Base-by-base conservation (phyloP, 495 filamentous ascomycete genomes). In the Pyronema domesticum region DNA sequence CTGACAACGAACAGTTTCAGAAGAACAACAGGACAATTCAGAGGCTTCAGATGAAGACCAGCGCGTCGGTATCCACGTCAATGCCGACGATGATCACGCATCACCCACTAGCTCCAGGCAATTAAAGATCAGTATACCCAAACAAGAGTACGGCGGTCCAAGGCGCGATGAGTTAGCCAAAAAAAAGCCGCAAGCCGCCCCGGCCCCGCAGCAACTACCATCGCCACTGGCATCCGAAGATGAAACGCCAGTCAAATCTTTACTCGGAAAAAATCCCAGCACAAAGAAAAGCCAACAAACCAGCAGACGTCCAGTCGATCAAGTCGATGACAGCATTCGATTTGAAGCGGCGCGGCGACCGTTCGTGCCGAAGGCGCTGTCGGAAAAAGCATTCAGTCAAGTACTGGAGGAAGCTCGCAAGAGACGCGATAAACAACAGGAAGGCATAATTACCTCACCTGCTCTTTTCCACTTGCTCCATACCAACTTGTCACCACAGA, bases 151-250 rank as follows among this genome's bases (percentile, higher is more conserved):
- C 39, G 47, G 47, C 13, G 17, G 13, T 36, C 19, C 10, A 23
- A 36, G 47, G 19, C 47, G 13, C 10, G 47, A 50, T 50, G 47
- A 35, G 19, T 8, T 36, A 36, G 34, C 47, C 34, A 50, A 11
- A 50, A 50, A 50, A 34, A 50, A 50, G 39, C 15, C 15, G 11
- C 39, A 42, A 50, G 7, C 45, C n/a, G 7, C 45, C n/a, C 46
- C 58, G 35, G 46, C 60, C n/a, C 50, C 60, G 3, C 61, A 63
- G 34, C 60, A 64, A 35, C 47, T 64, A 30, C 61, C 61, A 18
- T 64, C 61, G n/a, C 61, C 61, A 33, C 54, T 59, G 6, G 54
- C 60, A 13, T 64, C 61, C 23, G 61, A 64, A 19, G 55, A 53
- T 23, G 60, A 57, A 50, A 48, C 15, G 11, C n/a, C 50, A 44